phyloP scores from a whole-genome alignment of 2,329 filamentous ascomycete species.

The Neofusicoccum kwambonambiense region DNA sequence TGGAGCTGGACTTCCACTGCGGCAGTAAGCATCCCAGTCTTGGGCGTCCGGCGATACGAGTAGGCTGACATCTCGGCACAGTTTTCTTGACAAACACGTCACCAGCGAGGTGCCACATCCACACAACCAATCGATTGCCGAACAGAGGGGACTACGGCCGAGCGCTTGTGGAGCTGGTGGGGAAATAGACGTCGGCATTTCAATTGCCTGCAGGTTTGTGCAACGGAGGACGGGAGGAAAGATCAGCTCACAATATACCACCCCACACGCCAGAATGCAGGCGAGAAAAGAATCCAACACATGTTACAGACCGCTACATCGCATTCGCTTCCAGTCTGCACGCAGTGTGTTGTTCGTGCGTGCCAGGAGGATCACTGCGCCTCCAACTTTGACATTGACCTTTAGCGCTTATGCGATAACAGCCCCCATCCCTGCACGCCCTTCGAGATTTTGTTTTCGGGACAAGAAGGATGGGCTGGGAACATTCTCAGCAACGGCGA shows the following conservation, averaged over 20 bases:
- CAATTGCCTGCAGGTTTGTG: neutral
- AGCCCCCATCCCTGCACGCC: too few species aligned
- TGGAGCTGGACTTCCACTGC: slow-evolving; percentile 79
- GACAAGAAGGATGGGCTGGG: too few species aligned
- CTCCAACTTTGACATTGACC: too few species aligned
- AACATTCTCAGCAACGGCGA: too few species aligned
- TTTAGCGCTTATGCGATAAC: too few species aligned
- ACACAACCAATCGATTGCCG: slow-evolving; percentile 69
- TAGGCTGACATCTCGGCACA: neutral
- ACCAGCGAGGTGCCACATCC: slow-evolving; percentile 76
- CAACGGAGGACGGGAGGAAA: neutral
- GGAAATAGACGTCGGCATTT: slow-evolving; percentile 4
- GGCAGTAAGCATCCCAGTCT: slow-evolving; percentile 40
- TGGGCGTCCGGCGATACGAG: neutral
- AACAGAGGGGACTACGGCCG: slow-evolving; percentile 76
- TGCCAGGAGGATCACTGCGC: too few species aligned
- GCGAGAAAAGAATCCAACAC: neutral
- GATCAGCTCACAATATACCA: neutral
- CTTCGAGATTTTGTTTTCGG: too few species aligned
- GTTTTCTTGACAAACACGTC: slow-evolving; percentile 73
- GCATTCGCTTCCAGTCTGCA: too few species aligned
- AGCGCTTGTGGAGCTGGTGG: slow-evolving; percentile 41
- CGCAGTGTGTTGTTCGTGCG: too few species aligned
- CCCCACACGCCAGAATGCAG: too few species aligned
- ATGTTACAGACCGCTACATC: too few species aligned